phyloP scores from a whole-genome alignment of 768 basidiomycete species.

The Lyophyllum atratum region DNA sequence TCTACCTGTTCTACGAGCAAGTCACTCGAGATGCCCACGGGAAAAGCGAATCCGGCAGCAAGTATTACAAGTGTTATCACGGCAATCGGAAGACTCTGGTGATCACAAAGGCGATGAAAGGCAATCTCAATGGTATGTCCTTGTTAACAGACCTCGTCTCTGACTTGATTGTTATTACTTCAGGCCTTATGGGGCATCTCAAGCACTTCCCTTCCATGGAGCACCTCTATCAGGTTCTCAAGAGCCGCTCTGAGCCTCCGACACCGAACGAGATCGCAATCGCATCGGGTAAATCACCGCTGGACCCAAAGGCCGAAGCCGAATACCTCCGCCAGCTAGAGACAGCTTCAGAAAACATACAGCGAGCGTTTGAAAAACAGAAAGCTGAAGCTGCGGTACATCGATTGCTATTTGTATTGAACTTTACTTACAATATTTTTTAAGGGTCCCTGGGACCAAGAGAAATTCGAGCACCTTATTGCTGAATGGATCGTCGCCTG shows the following conservation, averaged over 20 bases:
- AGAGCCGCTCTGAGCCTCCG: background rate
- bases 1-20: too few relatives aligned
- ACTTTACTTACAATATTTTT: background rate
- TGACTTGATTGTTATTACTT: background rate
- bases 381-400: background rate
- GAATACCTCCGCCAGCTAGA: background rate
- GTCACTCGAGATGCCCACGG: too few relatives aligned
- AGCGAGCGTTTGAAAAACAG: conserved; percentile 6
- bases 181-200: background rate
- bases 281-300: background rate
- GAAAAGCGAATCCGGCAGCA: too few relatives aligned
- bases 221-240: background rate
- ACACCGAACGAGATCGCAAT: background rate
- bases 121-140: conserved; percentile 3
- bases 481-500: conserved; percentile 1
- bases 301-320: background rate
- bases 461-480: background rate
- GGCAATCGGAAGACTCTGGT: background rate
- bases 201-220: background rate
- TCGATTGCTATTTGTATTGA: too few relatives aligned
- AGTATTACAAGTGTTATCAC: conserved; percentile 1
- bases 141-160: background rate
- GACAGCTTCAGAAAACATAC: background rate
- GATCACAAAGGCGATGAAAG: conserved; percentile 3
- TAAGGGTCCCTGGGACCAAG: conserved; percentile 7